These are phyloP conservation scores for Paragyromitra xinjiangensis DNA, from an alignment of 495 filamentous ascomycete species.

Conservation along the genomic window DNA sequence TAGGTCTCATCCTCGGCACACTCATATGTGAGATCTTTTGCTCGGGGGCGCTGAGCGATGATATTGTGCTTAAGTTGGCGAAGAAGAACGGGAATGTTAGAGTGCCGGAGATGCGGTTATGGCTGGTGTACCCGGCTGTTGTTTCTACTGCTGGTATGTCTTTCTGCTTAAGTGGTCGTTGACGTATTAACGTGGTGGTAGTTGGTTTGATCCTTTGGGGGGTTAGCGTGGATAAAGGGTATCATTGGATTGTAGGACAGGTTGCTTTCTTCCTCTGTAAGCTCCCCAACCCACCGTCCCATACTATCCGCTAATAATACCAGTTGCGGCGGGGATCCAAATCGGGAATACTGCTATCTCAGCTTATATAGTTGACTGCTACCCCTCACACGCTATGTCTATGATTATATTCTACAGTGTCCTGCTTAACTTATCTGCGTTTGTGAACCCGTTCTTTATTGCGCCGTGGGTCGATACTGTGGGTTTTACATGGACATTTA, in stretches of 20 bases:
- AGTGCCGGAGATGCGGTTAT: conserved; percentile 68
- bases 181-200: not conserved
- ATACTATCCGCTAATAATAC: not conserved
- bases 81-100: conserved; percentile 62
- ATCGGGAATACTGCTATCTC: conserved; percentile 68
- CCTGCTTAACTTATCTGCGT: conserved; percentile 66
- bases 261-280: conserved; percentile 66
- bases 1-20: conserved; percentile 68
- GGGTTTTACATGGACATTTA: conserved; percentile 69
- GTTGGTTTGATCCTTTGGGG: conserved; percentile 66
- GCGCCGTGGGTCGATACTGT: conserved; percentile 63
- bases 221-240: conserved; percentile 65
- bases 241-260: conserved; percentile 71
- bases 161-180: not conserved
- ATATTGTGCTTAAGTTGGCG: conserved; percentile 62
- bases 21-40: conserved; percentile 65
- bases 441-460: conserved; percentile 67
- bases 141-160: conserved; percentile 62
- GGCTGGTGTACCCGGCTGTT: conserved; percentile 69
- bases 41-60: conserved; percentile 67
- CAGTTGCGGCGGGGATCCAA: conserved; percentile 69
- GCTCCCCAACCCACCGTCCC: not conserved
- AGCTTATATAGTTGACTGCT: conserved; percentile 68
- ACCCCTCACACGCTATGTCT: conserved; percentile 68
- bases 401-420: conserved; percentile 71